Base-by-base conservation (phyloP, 495 filamentous ascomycete genomes). In the Astrothelium subdiscretum region DNA sequence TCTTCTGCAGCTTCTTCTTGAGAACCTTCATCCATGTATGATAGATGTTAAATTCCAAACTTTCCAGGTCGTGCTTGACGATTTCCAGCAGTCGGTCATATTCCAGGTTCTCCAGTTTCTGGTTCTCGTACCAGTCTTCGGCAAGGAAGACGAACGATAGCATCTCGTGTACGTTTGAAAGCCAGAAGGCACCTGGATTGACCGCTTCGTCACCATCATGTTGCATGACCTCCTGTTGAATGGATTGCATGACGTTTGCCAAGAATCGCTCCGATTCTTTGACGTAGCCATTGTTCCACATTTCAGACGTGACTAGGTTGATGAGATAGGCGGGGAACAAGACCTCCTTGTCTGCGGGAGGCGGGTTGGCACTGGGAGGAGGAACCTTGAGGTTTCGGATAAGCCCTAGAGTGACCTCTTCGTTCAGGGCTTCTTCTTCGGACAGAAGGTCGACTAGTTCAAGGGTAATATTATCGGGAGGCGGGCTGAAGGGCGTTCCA, bases 1-100 rank as follows among this genome's bases (percentile, higher is more conserved):
- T 99, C 80, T 97, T 97, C 68, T 90, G 88, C 57, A 99, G 81
- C 75, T 95, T 96, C 81, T 96, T 96, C 81, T 99, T 99, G 69
- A 99, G 80, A 48, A 96, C 91, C 80, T 99, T 99, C 94, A 99
- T 99, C 94, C 94, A 99, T 12, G 94, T 99, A 75, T 99, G 95
- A 75, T 99, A 99, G 71, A 99, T 97, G 78, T 99, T 99, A 82
- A 99, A 99, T 75, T 99, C 94, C 51, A 99, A 78, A 74, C 90
- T 96, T 78, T 99, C 94, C 58, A 99, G 79, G 68, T 99, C 94
- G 69, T 97, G 94, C 81, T 99, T 99, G 65, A 97, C 94, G 70
- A 99, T 97, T 72, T 99, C 94, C 69, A 99, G 76, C 32, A 99
- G 80, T 65, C 95, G 88, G 76, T 99, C 95, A 67, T 99, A 99